Base-by-base conservation (phyloP, 805 yeast species). In the Myxozyma neglecta region DNA sequence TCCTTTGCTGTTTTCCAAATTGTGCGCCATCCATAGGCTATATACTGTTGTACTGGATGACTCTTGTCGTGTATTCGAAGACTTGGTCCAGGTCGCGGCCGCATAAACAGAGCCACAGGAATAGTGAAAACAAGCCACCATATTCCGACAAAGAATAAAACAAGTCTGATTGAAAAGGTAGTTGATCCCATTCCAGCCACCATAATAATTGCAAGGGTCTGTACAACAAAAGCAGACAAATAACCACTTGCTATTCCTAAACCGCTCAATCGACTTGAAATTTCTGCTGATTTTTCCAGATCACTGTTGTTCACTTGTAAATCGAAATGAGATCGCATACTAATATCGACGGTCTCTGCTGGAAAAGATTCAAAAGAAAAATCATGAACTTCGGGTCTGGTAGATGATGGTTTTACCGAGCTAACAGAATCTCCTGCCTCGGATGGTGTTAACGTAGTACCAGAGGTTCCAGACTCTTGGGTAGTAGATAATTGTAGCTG, bases 101-200 rank as follows among this genome's bases (percentile, higher is more conserved):
- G 76, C 59, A 89, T 72, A 46, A 82, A 73, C 61, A 78, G 68
- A 0, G 75, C 70, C 40, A 88, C 78, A 2, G 93, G 93, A 3
- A 85, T 55, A 69, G 87, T 90, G 77, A 87, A 88, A 1, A 82
- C 59, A 6, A 86, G 71, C 96, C 96, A 89, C 93, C 94, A 88
- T 0, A 82, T 32, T 0, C 94, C 94, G 16, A 88, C 88, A 36
- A 84, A 71, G 10, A 81, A 76, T 16, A 88, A 80, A 0, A 88
- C 90, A 32, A 81, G 70, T 65, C 85, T 85, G 5, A 87, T 75
- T 8, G 85, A 82, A 1, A 59, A 57, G 2, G 76, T 70, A 0
- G 75, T 67, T 1, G 80, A 73, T 1, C 80, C 78, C n/a, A 75
- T 72, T 44, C 72, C 74, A 39, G 75, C 69, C 2, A 84, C 78